phyloP scores from a whole-genome alignment of 2,329 filamentous ascomycete genomes.

The Xylariales sp. region DNA sequence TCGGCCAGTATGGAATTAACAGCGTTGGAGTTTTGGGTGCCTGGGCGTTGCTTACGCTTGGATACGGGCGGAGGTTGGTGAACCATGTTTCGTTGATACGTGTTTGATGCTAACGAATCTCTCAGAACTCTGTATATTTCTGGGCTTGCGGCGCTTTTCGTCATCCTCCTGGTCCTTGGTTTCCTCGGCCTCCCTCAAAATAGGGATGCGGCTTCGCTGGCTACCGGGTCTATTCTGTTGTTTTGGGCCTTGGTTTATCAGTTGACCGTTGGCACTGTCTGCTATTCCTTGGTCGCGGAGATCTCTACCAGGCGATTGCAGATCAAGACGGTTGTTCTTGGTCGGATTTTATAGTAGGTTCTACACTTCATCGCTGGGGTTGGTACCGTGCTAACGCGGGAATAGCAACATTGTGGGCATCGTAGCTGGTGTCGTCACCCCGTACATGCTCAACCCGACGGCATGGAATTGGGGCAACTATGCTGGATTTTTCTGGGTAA shows the following conservation, averaged over 20 bases:
- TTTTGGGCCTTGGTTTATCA: conserved; percentile 87
- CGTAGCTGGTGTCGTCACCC: conserved; percentile 82
- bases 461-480: conserved; percentile 92
- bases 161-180: conserved; percentile 84
- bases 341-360: conserved; percentile 76
- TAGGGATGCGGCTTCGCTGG: conserved; percentile 71
- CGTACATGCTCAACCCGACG: conserved; percentile 90
- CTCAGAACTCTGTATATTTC: conserved; percentile 76
- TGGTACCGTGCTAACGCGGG: conserved; percentile 23
- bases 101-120: conserved; percentile 48
- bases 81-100: conserved; percentile 6
- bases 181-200: conserved; percentile 83
- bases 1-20: conserved; percentile 76
- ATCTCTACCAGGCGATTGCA: conserved; percentile 84
- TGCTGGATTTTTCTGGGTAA: conserved; percentile 85
- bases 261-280: conserved; percentile 87
- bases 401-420: conserved; percentile 82
- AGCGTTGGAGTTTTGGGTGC: conserved; percentile 85
- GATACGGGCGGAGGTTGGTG: conserved; percentile 73
- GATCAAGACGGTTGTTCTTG: conserved; percentile 91
- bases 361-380: not conserved
- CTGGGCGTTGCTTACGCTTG: conserved; percentile 81
- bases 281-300: conserved; percentile 89
- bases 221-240: conserved; percentile 88
- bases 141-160: conserved; percentile 77